phyloP scores from a whole-genome alignment of 192 early-diverging fungal genomes.

The Rhizophagus clarus region DNA sequence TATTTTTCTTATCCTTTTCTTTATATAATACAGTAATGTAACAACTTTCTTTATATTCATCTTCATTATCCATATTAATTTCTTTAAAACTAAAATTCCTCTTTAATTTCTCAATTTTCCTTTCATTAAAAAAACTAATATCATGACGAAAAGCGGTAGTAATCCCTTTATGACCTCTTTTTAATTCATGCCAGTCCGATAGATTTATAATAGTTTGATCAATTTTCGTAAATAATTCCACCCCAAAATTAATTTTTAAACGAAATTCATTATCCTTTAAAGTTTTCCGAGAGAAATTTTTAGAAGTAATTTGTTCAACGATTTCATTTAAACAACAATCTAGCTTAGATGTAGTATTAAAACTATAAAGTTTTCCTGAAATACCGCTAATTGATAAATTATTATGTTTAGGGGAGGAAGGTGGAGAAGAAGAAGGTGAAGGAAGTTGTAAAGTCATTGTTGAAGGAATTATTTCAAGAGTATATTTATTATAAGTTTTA shows the following conservation, averaged over 20 bases:
- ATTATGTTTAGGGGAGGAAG: background rate
- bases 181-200: background rate
- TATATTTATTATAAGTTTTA: background rate
- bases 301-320: too few species aligned
- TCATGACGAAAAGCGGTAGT: background rate
- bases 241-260: background rate
- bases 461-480: background rate
- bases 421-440: too few species aligned
- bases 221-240: background rate
- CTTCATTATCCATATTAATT: background rate
- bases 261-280: background rate
- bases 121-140: background rate
- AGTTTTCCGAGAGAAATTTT: background rate
- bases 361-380: background rate
- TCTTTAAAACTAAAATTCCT: background rate
- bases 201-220: background rate
- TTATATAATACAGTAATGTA: background rate
- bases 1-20: background rate
- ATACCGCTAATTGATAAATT: background rate
- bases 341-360: background rate
- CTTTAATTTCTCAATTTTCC: background rate
- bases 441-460: background rate
- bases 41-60: background rate
- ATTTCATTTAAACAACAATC: background rate
- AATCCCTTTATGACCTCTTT: background rate